Conservation (phyloP, 2,329 filamentous ascomycete genomes). For the Phialophora tarda region DNA sequence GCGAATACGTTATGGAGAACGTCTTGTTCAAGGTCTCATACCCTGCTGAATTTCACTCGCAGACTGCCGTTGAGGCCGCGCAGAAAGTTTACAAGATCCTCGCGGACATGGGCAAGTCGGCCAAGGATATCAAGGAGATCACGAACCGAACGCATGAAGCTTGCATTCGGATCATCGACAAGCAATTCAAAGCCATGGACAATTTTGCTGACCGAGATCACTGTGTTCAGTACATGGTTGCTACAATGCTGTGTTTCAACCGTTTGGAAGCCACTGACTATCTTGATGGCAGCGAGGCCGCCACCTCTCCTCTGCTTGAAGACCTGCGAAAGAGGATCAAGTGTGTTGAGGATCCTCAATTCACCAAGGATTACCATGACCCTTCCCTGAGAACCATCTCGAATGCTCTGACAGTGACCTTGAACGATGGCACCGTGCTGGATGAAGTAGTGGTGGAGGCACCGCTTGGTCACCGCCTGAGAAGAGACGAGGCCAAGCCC, state of each 20-base stretch:
- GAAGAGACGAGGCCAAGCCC: conserved; percentile 96
- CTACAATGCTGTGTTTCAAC: conserved; percentile 94
- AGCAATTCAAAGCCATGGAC: conserved; percentile 99
- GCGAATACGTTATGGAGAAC: conserved; percentile 99
- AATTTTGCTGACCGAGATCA: conserved; percentile 99
- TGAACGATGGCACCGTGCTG: conserved; percentile 91
- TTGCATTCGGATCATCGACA: conserved; percentile 98
- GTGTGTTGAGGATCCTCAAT: conserved; percentile 95
- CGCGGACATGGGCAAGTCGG: conserved; percentile 82
- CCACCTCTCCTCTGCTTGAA: conserved; percentile 86
- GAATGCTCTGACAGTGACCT: conserved; percentile 91
- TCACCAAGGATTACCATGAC: conserved; percentile 95
- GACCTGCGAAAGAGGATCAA: conserved; percentile 90
- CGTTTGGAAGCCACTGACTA: conserved; percentile 94
- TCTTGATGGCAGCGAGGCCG: conserved; percentile 88
- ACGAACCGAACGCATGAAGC: conserved; percentile 97
- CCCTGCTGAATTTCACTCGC: conserved; percentile 75
- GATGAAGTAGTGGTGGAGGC: conserved; percentile 93
- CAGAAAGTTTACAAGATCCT: conserved; percentile 86
- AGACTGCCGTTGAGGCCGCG: conserved; percentile 95
- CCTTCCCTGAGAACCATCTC: conserved; percentile 92
- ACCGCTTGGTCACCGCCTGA: conserved; percentile 86
- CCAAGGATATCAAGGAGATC: conserved; percentile 89
- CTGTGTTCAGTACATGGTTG: conserved; percentile 99
- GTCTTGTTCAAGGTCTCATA: conserved; percentile 99